Percentiles rank a stretch among this genome's conserved stretches.
These are phyloP conservation scores for Endotrypanum monterogeii DNA, from an alignment of 208 protist genomes.

Conservation along the genomic window DNA sequence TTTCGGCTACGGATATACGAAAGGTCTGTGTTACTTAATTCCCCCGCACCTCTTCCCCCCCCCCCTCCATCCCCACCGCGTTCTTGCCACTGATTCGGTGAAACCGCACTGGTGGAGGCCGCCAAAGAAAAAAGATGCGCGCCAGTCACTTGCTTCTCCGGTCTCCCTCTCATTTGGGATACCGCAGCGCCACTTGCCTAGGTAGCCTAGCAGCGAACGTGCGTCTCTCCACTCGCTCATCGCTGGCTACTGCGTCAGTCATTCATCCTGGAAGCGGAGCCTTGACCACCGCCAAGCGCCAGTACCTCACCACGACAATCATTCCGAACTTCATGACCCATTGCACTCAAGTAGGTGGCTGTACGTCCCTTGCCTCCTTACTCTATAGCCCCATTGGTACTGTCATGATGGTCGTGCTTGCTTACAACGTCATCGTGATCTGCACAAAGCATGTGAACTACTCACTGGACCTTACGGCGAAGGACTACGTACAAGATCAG, in stretches of 20 bases:
- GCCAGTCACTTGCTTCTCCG: constrained; percentile 30
- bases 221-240: constrained; percentile 7
- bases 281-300: constrained; percentile 32
- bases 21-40: neutral
- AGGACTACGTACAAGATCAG: constrained; percentile 92
- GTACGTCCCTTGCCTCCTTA: constrained; percentile 65
- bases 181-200: constrained; percentile 20
- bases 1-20: neutral
- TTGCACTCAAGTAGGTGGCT: constrained; percentile 51
- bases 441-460: constrained; percentile 84
- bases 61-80: neutral
- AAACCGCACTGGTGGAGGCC: neutral
- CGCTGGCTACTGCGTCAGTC: neutral
- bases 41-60: neutral
- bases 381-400: constrained; percentile 84
- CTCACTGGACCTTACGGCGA: constrained; percentile 84
- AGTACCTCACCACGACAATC: constrained; percentile 40
- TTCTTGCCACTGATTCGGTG: no score
- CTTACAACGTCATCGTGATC: constrained; percentile 89
- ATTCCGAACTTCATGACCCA: constrained; percentile 65
- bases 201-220: constrained; percentile 17
- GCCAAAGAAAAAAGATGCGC: constrained; percentile 37
- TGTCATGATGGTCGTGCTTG: constrained; percentile 69
- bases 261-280: constrained; percentile 4
- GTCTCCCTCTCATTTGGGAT: constrained; percentile 17